phyloP scores from a whole-genome alignment of 441 rosid genomes.

The Sinapis alba region DNA sequence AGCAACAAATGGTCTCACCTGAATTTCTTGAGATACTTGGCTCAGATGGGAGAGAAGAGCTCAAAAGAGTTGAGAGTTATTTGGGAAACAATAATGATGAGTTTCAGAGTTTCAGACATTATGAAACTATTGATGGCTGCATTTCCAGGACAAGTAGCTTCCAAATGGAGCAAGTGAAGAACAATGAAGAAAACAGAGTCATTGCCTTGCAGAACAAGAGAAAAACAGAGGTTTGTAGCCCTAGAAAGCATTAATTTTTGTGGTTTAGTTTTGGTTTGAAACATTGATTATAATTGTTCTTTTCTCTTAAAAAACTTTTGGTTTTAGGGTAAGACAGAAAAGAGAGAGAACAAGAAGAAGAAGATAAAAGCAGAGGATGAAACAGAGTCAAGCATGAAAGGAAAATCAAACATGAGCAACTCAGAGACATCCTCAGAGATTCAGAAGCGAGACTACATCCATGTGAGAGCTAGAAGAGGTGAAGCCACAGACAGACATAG shows the following conservation, averaged over 20 bases:
- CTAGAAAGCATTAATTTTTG: not conserved
- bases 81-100: conserved; percentile 32
- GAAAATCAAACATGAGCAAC: conserved; percentile 33
- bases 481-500: conserved; percentile 62
- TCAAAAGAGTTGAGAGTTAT: conserved; percentile 35
- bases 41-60: conserved; percentile 40
- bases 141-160: conserved; percentile 43
- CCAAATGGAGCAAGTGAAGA: conserved; percentile 33
- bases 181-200: conserved; percentile 22
- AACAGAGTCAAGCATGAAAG: conserved; percentile 38
- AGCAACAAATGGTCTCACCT: conserved; percentile 34
- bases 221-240: conserved; percentile 45
- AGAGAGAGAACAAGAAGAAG: conserved; percentile 33
- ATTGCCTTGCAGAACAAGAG: conserved; percentile 43
- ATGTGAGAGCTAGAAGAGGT: conserved; percentile 55
- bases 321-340: conserved; percentile 26
- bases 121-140: conserved; percentile 40
- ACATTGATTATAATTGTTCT: not conserved
- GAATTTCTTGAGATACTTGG: conserved; percentile 40
- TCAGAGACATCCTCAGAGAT: conserved; percentile 43
- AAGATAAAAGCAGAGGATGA: conserved; percentile 39
- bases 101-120: conserved; percentile 31
- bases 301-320: conserved; percentile 8
- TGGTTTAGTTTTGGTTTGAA: not conserved
- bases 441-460: conserved; percentile 49